Conservation (phyloP, 805 yeast genomes). For the Helenozyma baotianmanensis region DNA sequence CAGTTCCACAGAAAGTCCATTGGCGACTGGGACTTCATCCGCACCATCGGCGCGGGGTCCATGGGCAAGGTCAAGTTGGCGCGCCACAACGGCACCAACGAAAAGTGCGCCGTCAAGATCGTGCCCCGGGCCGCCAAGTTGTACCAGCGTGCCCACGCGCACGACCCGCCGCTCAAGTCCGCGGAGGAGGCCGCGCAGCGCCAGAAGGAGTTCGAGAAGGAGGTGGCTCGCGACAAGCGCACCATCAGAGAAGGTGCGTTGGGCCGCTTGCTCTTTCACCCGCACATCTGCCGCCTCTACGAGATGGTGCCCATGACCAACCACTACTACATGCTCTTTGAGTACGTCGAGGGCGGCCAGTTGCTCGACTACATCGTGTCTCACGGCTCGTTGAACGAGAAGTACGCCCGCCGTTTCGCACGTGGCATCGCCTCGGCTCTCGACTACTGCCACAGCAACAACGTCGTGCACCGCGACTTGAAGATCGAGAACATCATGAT, state of each 20-base stretch:
- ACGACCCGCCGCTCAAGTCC: conserved; percentile 61
- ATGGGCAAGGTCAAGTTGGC: conserved; percentile 99
- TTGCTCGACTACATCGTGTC: conserved; percentile 95
- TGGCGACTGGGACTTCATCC: conserved; percentile 95
- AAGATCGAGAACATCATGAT: conserved; percentile 96
- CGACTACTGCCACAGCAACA: conserved; percentile 89
- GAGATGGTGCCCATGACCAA: conserved; percentile 96
- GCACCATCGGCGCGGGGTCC: conserved; percentile 96
- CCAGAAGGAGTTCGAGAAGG: conserved; percentile 71
- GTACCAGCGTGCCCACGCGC: conserved; percentile 66
- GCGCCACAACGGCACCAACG: conserved; percentile 72
- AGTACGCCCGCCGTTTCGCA: conserved; percentile 91
- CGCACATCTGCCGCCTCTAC: conserved; percentile 83
- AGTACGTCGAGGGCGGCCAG: conserved; percentile 96
- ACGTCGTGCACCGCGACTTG: conserved; percentile 94
- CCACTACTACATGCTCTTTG: conserved; percentile 95
- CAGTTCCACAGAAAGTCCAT: conserved; percentile 80
- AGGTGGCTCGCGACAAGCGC: conserved; percentile 83
- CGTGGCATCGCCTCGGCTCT: conserved; percentile 92
- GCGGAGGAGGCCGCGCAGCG: conserved; percentile 55
- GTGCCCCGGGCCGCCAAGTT: conserved; percentile 84
- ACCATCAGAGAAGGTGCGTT: conserved; percentile 94
- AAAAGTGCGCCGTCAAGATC: conserved; percentile 87
- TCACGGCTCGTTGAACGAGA: conserved; percentile 90
- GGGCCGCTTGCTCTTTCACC: conserved; percentile 86